These are phyloP conservation scores for Raffaelea arxii DNA, from an alignment of 2,329 filamentous ascomycete genomes.

Conservation along the genomic window DNA sequence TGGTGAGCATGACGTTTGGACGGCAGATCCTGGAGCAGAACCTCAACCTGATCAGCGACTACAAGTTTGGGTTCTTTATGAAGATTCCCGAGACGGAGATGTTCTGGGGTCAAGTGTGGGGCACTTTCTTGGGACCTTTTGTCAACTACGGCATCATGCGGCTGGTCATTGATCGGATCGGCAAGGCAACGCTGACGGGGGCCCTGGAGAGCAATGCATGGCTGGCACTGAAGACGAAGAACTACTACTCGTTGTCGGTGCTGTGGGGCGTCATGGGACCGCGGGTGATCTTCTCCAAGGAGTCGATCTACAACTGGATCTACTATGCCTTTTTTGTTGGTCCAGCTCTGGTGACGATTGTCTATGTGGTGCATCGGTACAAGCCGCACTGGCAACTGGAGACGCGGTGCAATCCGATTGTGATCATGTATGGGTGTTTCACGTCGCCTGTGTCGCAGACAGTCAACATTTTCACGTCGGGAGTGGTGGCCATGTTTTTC, in stretches of 20 bases:
- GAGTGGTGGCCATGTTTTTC: conserved; percentile 17
- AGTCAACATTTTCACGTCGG: conserved; percentile 18
- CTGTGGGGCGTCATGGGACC: conserved; percentile 26
- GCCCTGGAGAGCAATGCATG: conserved; percentile 15
- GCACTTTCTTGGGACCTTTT: conserved; percentile 22
- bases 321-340: conserved; percentile 21
- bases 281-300: conserved; percentile 16
- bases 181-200: conserved; percentile 15
- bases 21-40: conserved; percentile 23
- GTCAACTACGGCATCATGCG: conserved; percentile 23
- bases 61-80: conserved; percentile 28
- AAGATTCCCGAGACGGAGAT: conserved; percentile 26
- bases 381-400: conserved; percentile 21
- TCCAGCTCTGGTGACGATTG: conserved; percentile 15
- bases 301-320: conserved; percentile 18
- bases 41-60: conserved; percentile 22
- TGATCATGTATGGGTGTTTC: conserved; percentile 18
- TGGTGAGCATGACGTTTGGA: conserved; percentile 21
- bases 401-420: conserved; percentile 17
- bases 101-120: conserved; percentile 23
- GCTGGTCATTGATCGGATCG: conserved; percentile 16
- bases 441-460: conserved; percentile 19
- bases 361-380: conserved; percentile 16
- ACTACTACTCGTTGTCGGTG: conserved; percentile 22
- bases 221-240: conserved; percentile 20